These are phyloP conservation scores for Populus hybrid DNA, from an alignment of 441 rosid genomes.

Conservation along the genomic window DNA sequence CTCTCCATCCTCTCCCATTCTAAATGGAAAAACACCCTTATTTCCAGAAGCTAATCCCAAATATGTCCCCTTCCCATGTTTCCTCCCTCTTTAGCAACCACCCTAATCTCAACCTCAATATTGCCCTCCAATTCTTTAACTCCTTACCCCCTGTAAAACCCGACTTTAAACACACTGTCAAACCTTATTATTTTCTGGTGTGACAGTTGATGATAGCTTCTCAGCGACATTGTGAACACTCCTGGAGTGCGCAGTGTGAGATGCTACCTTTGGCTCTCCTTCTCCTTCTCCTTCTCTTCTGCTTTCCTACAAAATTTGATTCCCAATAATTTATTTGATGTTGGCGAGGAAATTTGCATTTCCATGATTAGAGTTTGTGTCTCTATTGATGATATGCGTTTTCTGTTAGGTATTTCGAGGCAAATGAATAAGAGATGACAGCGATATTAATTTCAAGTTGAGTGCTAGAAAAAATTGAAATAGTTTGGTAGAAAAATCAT, in stretches of 20 bases:
- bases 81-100: too few species aligned
- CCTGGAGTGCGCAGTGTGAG: too few species aligned
- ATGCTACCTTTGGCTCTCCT: too few species aligned
- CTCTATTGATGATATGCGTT: conserved; percentile 37
- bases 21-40: conserved; percentile 49
- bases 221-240: too few species aligned
- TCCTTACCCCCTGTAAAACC: conserved; percentile 44
- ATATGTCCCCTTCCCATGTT: too few species aligned
- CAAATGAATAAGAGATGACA: conserved; percentile 36
- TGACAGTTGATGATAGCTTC: too few species aligned
- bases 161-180: conserved; percentile 52
- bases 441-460: conserved; percentile 43
- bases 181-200: conserved; percentile 39
- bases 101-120: neutral
- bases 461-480: conserved; percentile 28
- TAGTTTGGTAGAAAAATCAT: too few species aligned
- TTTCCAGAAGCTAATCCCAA: too few species aligned
- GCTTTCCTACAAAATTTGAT: conserved; percentile 41
- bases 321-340: conserved; percentile 26
- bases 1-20: conserved; percentile 49
- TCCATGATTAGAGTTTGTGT: conserved; percentile 13
- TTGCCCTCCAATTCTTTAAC: conserved; percentile 56
- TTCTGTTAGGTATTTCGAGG: conserved; percentile 39
- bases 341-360: conserved; percentile 45
- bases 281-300: too few species aligned